Evolutionary conservation across 495 filamentous ascomycete genomes (phyloP), one percentile per base, ranked within the genome.

Genomic region (Penicillium alfredii): DNA sequence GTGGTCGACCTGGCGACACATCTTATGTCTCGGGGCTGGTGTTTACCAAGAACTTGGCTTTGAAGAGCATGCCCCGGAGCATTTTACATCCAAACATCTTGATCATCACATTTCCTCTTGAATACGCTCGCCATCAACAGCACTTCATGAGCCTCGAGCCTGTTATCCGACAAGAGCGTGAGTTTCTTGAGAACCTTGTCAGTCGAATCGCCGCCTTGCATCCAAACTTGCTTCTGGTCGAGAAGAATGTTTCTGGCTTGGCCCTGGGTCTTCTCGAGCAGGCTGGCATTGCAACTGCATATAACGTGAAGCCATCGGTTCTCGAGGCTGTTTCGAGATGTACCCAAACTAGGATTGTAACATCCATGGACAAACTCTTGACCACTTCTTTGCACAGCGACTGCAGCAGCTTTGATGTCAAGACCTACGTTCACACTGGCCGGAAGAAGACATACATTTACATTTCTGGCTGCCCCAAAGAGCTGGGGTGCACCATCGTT

Each of bases 131-230:
- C 21, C 88, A 95, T 47, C 84, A 95, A 49, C 81, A 86, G 43
- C 90, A 96, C 45, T 96, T 97, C 60, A 97, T 99, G 92, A 97
- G 93, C 45, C 65, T 99, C 14, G 87, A 95, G 45, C 92, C 89
- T 22, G 88, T 99, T 38, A 94, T 99, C 47, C 85, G 88, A 24
- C 93, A 97, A 58, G 93, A 99, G 61, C 81, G 84, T 38, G 93
- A 99, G 51, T 99, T 90, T 53, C 69, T 99, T 6, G 79, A 81
- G 45, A 94, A 96, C 51, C 76, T 97, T 36, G 84, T 97, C 10
- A 88, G 85, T 47, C 78, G 92, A n/a, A 96, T 99, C 35, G 76
- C 81, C 40, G 85, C 84, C 8, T 69, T 97, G 12, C 76, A 77
- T 16, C 93, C 93, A 6, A 84, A 84, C 18, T 61, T 99, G 11